A percentile compares a stretch with the other conserved stretches of the same genome.
These are phyloP conservation scores for Nelumbo lutea DNA, from an alignment of 164 flowering plant genomes.

Conservation along the genomic window DNA sequence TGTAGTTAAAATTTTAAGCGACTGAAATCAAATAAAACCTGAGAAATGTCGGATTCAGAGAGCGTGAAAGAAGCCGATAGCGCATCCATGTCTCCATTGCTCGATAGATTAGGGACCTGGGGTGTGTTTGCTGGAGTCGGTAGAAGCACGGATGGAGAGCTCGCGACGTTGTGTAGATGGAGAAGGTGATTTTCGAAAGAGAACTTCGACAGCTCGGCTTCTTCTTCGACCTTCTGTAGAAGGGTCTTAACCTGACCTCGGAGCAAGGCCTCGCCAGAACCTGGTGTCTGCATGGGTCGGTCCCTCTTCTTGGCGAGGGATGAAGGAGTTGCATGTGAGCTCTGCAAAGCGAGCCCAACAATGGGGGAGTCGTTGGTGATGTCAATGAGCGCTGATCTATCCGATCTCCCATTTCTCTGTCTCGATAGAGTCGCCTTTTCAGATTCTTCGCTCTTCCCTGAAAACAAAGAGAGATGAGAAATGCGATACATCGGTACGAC, in stretches of 20 bases:
- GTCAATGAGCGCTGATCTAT: conserved; percentile 61
- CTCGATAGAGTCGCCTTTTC: conserved; percentile 37
- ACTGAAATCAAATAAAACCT: conserved; percentile 25
- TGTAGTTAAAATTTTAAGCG: neutral
- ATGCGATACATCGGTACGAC: neutral
- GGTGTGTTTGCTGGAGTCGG: conserved; percentile 33
- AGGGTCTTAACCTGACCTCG: conserved; percentile 82
- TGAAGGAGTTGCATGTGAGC: conserved; percentile 46
- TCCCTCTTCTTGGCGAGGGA: conserved; percentile 41
- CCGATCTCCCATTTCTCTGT: conserved; percentile 33
- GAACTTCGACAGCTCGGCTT: conserved; percentile 47
- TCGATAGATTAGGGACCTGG: conserved; percentile 28
- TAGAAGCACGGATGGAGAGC: conserved; percentile 42
- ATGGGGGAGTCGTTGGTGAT: conserved; percentile 90
- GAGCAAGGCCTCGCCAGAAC: conserved; percentile 82
- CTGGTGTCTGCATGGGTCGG: conserved; percentile 50
- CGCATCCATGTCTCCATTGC: neutral
- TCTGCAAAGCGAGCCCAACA: conserved; percentile 62
- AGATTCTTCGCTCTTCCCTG: conserved; percentile 50
- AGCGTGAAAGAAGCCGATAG: neutral
- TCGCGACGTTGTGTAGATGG: conserved; percentile 19
- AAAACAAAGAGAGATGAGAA: conserved; percentile 2
- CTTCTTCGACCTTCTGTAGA: conserved; percentile 83
- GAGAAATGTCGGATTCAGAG: conserved; percentile 20
- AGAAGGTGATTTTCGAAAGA: conserved; percentile 24